Base-by-base conservation (phyloP, 2,329 filamentous ascomycete species). In the Zarea fungicola region DNA sequence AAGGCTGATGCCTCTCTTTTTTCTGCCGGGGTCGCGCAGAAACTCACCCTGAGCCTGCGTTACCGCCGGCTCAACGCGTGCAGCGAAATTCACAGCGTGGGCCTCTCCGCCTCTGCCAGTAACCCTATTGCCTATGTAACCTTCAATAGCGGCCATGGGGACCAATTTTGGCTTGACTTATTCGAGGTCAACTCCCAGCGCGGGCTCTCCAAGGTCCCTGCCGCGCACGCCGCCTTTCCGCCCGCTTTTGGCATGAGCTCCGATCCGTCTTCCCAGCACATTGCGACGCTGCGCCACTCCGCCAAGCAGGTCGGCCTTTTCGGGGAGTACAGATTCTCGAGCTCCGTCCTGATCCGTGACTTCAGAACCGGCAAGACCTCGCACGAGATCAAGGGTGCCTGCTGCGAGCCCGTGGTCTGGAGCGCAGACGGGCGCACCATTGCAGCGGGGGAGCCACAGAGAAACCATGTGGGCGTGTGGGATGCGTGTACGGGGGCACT, bases 101-200 rank as follows among this genome's bases (percentile, higher is more conserved):
- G 61, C 42, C 56, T 67, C 41, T 62, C 63, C 3, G 54, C 58
- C 4, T 49, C 52, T n/a, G 56, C 57, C 0, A 54, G 56, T 3
- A 21, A 48, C 16, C 46, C 53, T 31, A 39, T 57, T 13, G 64
- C 59, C 22, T 65, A 63, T 16, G 62, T 64, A 14, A 58, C 60
- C 34, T 67, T 62, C 53, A 54, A 56, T 37, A 58, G 60, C 21
- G 58, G 55, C 5, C 60, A 61, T 34, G 56, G 58, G 9, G 44
- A 56, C 28, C 62, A 65, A 19, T 58, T 63, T n/a, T 68, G 65
- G 64, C 61, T 68, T 48, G 65, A 68, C 52, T 56, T 65, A 18
- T 67, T 67, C 45, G 59, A 64, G 36, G 44, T 64, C 21, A 42
- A 50, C 25, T 57, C 59, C 0, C 58, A 60, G 11, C 54, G 57